Evolutionary conservation across 805 yeast species (phyloP), one percentile per base, ranked within the genome.

Genomic region (Brettanomyces naardenensis): DNA sequence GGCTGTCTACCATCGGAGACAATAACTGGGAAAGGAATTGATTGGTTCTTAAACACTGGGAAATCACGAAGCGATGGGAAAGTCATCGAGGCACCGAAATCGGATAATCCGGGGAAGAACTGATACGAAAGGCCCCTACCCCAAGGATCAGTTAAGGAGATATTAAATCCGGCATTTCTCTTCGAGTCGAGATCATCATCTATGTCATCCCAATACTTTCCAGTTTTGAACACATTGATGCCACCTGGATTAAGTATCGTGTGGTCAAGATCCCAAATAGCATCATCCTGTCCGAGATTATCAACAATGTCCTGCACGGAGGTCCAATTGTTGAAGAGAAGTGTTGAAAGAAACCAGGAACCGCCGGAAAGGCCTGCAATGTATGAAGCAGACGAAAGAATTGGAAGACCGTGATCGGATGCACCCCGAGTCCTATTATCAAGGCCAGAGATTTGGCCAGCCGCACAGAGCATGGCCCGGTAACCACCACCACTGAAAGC

Each of bases 401-500:
- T 94, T 25, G 90, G 89, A 30, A 86, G 56, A 11, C 83, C 81
- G 27, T 61, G 54, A 4, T 68, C 65, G 20, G 61, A 62, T 4
- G 75, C 65, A 11, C 77, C 69, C 6, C 52, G 59, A 2, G 92
- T 79, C 46, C 94, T 66, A 51, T 77, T 75, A 56, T 87, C 96
- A 42, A 84, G 60, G 1, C 90, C 95, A 1, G 89, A 66, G 17
- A 87, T 61, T 54, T 78, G 76, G 26, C 95, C 95, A 11, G 95
- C 95, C 2, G 95, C 95, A 40, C 69, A 62, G 32, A 87, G 61
- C 86, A 87, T 84, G 25, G 95, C 94, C 44, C 96, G 71, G 58
- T 84, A 87, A 3, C 95, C 95, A 53, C 96, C 95, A 32, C 95
- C 95, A 13, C 85, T 70, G 47, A 79, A 76, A 5, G 87, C 79